These are phyloP conservation scores for Tetrapyrgos nigripes DNA, from an alignment of 1,284 basidiomycete species.

Conservation along the genomic window DNA sequence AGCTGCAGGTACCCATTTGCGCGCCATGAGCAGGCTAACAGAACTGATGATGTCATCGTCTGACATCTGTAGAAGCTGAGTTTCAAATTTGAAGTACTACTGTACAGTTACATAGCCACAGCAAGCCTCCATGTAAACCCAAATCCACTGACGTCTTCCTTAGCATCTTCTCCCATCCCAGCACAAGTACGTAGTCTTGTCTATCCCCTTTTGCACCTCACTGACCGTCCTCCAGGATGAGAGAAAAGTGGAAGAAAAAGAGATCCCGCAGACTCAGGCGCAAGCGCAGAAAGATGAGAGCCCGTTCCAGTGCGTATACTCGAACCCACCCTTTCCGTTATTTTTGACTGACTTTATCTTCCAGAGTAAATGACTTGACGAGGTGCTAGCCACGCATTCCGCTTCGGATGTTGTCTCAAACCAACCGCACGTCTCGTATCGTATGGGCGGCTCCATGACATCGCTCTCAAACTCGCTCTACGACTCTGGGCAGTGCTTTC, in stretches of 20 bases:
- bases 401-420: not conserved
- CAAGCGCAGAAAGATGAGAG: slow-evolving; percentile 92
- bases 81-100: too few species aligned
- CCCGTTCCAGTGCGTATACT: slow-evolving; percentile 78
- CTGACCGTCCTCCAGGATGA: slow-evolving; percentile 58
- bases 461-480: not conserved
- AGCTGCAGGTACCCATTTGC: slow-evolving; percentile 50
- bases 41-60: too few species aligned
- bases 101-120: not conserved
- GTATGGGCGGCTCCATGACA: not conserved
- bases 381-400: not conserved
- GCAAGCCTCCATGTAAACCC: not conserved
- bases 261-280: slow-evolving; percentile 86
- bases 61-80: too few species aligned
- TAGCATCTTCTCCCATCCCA: too few species aligned
- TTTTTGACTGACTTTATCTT: slow-evolving; percentile 3
- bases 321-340: not conserved
- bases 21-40: slow-evolving; percentile 29
- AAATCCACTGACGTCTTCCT: not conserved
- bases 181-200: too few species aligned
- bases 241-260: slow-evolving; percentile 95
- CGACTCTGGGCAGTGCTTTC: not conserved
- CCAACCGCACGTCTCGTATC: not conserved
- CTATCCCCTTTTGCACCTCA: too few species aligned
- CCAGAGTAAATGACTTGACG: slow-evolving; percentile 45